Conservation (phyloP, 108 stramenopile species). For the Stephanodiscus triporus region DNA sequence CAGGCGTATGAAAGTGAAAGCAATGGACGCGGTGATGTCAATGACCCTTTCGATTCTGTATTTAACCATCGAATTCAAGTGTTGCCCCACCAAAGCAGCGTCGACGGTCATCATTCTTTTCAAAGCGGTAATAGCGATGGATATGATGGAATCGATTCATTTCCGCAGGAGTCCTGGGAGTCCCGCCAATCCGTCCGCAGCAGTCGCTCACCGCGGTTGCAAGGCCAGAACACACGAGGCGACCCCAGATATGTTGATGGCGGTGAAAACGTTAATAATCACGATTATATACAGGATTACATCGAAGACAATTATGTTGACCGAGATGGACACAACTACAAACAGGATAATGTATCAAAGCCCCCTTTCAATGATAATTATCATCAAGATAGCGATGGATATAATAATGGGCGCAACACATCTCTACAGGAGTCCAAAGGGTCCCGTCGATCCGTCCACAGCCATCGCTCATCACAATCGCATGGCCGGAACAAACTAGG, state of each 20-base stretch:
- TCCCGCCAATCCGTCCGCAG: neutral
- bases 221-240: neutral
- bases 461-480: neutral
- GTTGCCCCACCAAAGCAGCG: neutral
- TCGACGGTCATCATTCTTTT: neutral
- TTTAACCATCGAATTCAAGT: neutral
- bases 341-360: neutral
- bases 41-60: neutral
- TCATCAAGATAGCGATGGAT: neutral
- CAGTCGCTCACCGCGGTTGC: neutral
- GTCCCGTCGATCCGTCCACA: neutral
- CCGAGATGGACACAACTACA: neutral
- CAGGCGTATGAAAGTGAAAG: constrained; percentile 7
- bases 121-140: neutral
- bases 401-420: no score
- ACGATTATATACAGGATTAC: constrained; percentile 1
- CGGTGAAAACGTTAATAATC: neutral
- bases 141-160: neutral
- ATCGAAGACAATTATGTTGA: constrained; percentile 2
- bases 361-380: neutral
- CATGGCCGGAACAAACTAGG: neutral
- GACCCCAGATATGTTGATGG: neutral
- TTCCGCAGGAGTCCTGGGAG: neutral
- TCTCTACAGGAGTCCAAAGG: neutral
- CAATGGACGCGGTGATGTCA: neutral